Base-by-base conservation (phyloP, 2,329 filamentous ascomycete genomes). In the Aspergillus udagawae region DNA sequence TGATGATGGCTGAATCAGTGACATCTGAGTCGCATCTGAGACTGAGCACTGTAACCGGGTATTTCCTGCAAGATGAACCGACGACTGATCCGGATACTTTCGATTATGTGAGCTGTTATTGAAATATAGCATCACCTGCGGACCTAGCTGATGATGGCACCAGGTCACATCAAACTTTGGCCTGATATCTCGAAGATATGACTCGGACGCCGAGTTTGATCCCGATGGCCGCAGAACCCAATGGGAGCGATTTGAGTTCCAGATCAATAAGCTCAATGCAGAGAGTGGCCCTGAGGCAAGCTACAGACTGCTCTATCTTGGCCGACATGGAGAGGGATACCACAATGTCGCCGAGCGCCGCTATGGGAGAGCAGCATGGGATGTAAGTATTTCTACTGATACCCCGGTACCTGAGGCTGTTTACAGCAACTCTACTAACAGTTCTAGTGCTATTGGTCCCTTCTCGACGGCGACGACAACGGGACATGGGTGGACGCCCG, bases 321-420 rank as follows among this genome's bases (percentile, higher is more conserved):
- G 82, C 45, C 79, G 85, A 28, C 85, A 87, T 65, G 85, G 85
- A 23, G 79, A 87, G 67, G 84, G 84, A 4, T 77, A 77, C 58
- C 83, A 87, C 70, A 87, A 87, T 65, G 83, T 83, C 12, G 85
- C 83, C 1, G 81, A 87, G 64, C 66, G 71, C 2, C 80, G 76
- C 59, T 86, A 85, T 60, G 84, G 84, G 29, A 85, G 81, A 0
- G 75, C 79, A 14, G 77, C 78, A 2, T 87, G 85, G 85, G 82
- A 87, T 70, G 81, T 82, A 73, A 20, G 64, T 52, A 76, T 71
- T 27, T 14, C 17, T 45, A 9, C 20, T 41, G 9, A 23, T 28
- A 20, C 20, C n/a, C 49, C 2, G 14, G 25, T n/a, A 23, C 14
- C 27, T n/a, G 6, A 6, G 32, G 5, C 32, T 38, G 5, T 4